Conservation (phyloP, 805 yeast species). For the Candida piceae region DNA sequence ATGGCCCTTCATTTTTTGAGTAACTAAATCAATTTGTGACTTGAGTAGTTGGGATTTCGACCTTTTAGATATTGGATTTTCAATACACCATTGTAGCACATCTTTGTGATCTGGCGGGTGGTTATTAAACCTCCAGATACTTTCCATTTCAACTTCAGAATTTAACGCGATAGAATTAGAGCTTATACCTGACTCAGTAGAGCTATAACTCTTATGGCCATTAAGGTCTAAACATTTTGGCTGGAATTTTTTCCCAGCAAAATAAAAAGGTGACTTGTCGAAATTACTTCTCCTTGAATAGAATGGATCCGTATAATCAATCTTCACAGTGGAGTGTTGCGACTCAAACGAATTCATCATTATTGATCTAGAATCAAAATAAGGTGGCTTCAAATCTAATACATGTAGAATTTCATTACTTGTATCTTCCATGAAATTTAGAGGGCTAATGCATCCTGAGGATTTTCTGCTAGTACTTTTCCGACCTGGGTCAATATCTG, state of each 20-base stretch:
- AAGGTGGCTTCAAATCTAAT: constrained; percentile 16
- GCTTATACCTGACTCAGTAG: background rate
- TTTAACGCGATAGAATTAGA: no score
- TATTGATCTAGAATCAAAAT: constrained; percentile 6
- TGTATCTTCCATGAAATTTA: no score
- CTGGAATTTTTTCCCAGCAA: constrained; percentile 61
- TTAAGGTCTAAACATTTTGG: constrained; percentile 37
- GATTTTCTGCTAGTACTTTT: no score
- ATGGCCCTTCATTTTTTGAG: constrained; percentile 35
- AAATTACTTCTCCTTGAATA: constrained; percentile 51
- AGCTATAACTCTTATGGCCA: constrained; percentile 14
- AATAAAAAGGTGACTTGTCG: constrained; percentile 49
- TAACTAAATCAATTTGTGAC: constrained; percentile 51
- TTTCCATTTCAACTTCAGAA: constrained; percentile 2
- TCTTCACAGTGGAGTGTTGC: constrained; percentile 40
- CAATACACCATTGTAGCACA: constrained; percentile 33
- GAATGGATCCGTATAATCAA: constrained; percentile 58
- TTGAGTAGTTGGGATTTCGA: constrained; percentile 14
- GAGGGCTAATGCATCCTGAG: no score
- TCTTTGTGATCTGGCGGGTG: constrained; percentile 44
- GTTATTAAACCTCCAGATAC: constrained; percentile 41
- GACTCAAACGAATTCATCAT: constrained; percentile 33
- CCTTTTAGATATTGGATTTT: constrained; percentile 15
- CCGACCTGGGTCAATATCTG: no score
- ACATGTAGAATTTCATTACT: constrained; percentile 10